Evolutionary conservation across 2,329 filamentous ascomycete genomes (phyloP).

Genomic region (Colletotrichum cordylinicola): DNA sequence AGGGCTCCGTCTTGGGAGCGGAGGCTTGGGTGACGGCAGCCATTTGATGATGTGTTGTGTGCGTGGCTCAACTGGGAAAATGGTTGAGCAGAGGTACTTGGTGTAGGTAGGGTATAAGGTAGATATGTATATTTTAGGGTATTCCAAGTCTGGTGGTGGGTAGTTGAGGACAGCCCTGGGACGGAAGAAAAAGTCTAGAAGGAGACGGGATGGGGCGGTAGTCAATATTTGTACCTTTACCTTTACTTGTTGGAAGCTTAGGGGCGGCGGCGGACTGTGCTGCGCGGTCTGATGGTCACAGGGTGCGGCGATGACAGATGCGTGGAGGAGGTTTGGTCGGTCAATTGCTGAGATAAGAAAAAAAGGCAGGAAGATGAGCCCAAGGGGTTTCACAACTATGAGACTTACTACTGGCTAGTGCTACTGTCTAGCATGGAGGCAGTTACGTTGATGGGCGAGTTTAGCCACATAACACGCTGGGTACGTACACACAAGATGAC

Average conservation of each 20-base stretch:
- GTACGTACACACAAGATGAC: background rate
- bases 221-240: slow-evolving; percentile 17
- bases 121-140: slow-evolving; percentile 7
- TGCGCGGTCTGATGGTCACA: slow-evolving; percentile 19
- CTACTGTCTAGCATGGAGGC: background rate
- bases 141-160: background rate
- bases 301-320: slow-evolving; percentile 20
- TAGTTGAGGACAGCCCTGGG: slow-evolving; percentile 16
- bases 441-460: background rate
- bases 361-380: background rate
- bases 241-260: background rate
- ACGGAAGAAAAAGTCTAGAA: slow-evolving; percentile 11
- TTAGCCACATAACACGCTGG: background rate
- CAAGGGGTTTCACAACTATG: slow-evolving; percentile 9
- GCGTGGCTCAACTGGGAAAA: background rate
- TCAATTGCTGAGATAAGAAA: slow-evolving; percentile 21
- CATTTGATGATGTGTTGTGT: slow-evolving; percentile 30
- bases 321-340: slow-evolving; percentile 7
- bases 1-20: slow-evolving; percentile 31
- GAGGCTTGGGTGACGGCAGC: slow-evolving; percentile 36
- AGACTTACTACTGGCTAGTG: slow-evolving; percentile 11
- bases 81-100: background rate
- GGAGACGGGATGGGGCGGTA: slow-evolving; percentile 13
- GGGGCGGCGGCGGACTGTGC: slow-evolving; percentile 10
- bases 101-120: background rate